Base-by-base conservation (phyloP, 2,329 filamentous ascomycete species). In the Aspergillus unguis region DNA sequence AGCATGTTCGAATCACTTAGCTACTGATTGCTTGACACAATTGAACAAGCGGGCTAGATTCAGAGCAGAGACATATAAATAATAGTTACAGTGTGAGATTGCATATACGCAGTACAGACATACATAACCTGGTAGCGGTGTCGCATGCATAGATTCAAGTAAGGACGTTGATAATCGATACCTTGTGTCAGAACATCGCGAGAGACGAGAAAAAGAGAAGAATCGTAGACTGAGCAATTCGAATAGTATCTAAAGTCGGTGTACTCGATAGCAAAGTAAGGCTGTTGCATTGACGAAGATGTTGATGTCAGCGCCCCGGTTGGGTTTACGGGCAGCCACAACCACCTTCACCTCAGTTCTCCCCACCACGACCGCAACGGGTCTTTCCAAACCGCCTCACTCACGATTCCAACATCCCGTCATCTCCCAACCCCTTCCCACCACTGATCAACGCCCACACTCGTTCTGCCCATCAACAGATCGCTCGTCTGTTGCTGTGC, bases 351-450 rank as follows among this genome's bases (percentile, higher is more conserved):
- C 44, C 33, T 38, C 33, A 47, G 26, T 46, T 44, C 55, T 54
- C 59, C 48, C 56, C 56, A 57, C 51, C 52, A 48, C 48, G 54
- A 48, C 48, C 51, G 50, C 48, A 52, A 57, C 55, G 52, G 55
- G 53, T 49, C 49, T 59, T 57, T 50, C 57, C 55, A 58, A 58
- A 48, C 53, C 62, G 58, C 60, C 51, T 50, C 52, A 50, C 50
- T 55, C 54, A 49, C 48, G 26, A 47, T 23, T 50, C 54, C 49
- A 51, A 43, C 54, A 53, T 47, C 45, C 48, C 45, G 27, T 51
- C 41, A 47, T 56, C 50, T 25, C 27, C 35, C 27, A 25, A 49
- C 40, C 35, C 35, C 35, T 35, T 28, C 40, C 47, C 54, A 53
- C 46, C 50, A 25, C 32, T 46, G 45, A 26, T 51, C 52, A 54